Base-by-base conservation (phyloP, 306 rosid species). In the Ochetophila trinervis region DNA sequence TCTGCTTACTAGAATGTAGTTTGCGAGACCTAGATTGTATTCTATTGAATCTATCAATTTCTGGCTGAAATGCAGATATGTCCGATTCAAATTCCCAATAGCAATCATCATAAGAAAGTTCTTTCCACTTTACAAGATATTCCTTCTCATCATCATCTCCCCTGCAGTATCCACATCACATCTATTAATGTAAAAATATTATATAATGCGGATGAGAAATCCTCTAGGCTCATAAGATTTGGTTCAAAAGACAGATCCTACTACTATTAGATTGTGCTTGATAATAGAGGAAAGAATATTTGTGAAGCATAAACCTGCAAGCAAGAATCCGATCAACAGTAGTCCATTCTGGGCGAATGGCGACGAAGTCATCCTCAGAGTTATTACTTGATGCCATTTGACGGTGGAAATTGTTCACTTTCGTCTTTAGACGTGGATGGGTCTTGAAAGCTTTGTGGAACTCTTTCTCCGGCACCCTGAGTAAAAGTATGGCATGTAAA, bases 301-400 rank as follows among this genome's bases (percentile, higher is more conserved):
- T 20, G n/a, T 68, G 27, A 54, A 44, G 19, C 66, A 63, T 60
- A 56, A 75, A 93, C 99, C 99, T 94, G 99, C 92, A 84, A 72
- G 96, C 88, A 80, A 94, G 70, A 69, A 94, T 72, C 59, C 99
- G 88, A 68, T 94, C 99, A 45, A 94, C 97, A 27, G 94, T 88
- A 55, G 99, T 94, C 99, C 99, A 94, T 70, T 94, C 99, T 4
- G 97, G 95, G 73, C 99, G 89, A 76, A 94, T 79, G 49, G 99
- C 96, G 62, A 88, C 95, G 67, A 78, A 94, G 27, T 94, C 99
- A n/a, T 94, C 99, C 20, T 90, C 99, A 27, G 88, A 72, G 56
- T 84, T 87, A 73, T 86, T 90, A 71, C 60, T 51, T 0, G 87
- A 80, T 47, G 80, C 81, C 88, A 80, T 83, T 80, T 90, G 97